Conservation (phyloP, 2,329 filamentous ascomycete species). For the Fragosphaeria purpurea region DNA sequence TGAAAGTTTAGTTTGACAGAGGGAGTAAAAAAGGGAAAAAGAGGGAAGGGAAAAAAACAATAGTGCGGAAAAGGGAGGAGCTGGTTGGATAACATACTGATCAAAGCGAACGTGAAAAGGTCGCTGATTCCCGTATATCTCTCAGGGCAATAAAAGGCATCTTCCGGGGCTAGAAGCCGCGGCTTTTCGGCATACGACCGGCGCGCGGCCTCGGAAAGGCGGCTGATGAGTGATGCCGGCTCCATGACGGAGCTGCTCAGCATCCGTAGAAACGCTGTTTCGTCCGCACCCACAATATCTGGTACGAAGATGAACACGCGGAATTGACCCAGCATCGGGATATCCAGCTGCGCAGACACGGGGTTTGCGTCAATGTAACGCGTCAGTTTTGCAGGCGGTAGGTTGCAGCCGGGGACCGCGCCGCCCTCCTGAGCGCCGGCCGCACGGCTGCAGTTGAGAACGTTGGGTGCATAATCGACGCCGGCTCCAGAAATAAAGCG, state of each 20-base stretch:
- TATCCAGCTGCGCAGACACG: constrained; percentile 65
- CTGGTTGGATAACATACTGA: constrained; percentile 38
- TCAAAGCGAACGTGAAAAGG: constrained; percentile 57
- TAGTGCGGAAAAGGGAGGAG: background rate
- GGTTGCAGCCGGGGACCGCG: constrained; percentile 36
- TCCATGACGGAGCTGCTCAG: constrained; percentile 46
- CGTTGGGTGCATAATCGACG: constrained; percentile 44
- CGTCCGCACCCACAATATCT: constrained; percentile 38
- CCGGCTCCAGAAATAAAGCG: constrained; percentile 59
- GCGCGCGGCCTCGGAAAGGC: constrained; percentile 46
- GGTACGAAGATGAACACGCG: constrained; percentile 61
- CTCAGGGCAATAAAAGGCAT: constrained; percentile 57
- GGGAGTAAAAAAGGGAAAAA: constrained; percentile 15
- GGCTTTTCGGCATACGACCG: constrained; percentile 52
- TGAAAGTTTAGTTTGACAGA: constrained; percentile 5
- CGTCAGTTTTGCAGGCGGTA: constrained; percentile 60
- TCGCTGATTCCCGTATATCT: constrained; percentile 59
- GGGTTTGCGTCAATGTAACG: constrained; percentile 70
- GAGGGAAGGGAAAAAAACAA: background rate
- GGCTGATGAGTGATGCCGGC: constrained; percentile 43
- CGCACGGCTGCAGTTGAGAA: constrained; percentile 32
- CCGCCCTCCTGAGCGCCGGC: constrained; percentile 41
- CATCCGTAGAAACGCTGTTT: constrained; percentile 46
- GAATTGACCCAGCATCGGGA: constrained; percentile 71
- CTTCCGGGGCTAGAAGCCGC: constrained; percentile 44